Evolutionary conservation across 176 grass and related monocot species (phyloP), one percentile per base, ranked within the genome.

Genomic region (Chrysopogon serrulatus): DNA sequence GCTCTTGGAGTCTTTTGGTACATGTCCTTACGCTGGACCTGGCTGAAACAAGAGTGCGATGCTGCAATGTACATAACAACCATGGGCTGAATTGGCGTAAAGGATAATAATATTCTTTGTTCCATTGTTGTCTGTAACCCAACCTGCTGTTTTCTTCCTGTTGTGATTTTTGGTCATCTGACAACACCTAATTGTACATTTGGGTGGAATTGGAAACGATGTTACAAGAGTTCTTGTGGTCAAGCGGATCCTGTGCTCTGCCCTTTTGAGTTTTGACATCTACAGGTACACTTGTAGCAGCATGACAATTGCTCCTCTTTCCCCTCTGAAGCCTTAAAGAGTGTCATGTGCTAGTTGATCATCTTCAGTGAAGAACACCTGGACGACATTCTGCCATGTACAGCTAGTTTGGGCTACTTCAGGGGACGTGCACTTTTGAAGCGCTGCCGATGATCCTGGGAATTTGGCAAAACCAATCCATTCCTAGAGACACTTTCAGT

Each of bases 51-150:
- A 23, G 73, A 68, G 12, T 19, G 30, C 2, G 42, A 82, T 65
- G 65, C 37, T 62, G 48, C 27, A 36, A 23, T 86, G 88, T 86
- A 90, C 45, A 90, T 90, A 82, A 26, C 32, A 68, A 48, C 51
- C 2, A 0, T 54, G 19, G 82, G 35, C 47, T 54, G 24, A 72
- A 44, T 73, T 49, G 62, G 27, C 47, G 61, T 16, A 18, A 18
- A 43, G 2, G 8, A 24, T 18, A 56, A 56, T 4, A 5, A 30
- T 54, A 47, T 28, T 89, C 15, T 62, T 81, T 71, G 62, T 61
- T 69, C 31, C 17, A 5, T 51, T 83, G 65, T 49, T 84, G 23
- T 66, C 8, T 75, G 66, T 72, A 78, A 64, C 54, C 14, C 4
- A 68, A 53, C n/a, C 21, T 37, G 43, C 1, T 68, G 30, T 51